Percentiles rank a stretch among this genome's conserved stretches.
Evolutionary conservation across 768 basidiomycete genomes (phyloP).

Genomic region (Naganishia friedmannii): DNA sequence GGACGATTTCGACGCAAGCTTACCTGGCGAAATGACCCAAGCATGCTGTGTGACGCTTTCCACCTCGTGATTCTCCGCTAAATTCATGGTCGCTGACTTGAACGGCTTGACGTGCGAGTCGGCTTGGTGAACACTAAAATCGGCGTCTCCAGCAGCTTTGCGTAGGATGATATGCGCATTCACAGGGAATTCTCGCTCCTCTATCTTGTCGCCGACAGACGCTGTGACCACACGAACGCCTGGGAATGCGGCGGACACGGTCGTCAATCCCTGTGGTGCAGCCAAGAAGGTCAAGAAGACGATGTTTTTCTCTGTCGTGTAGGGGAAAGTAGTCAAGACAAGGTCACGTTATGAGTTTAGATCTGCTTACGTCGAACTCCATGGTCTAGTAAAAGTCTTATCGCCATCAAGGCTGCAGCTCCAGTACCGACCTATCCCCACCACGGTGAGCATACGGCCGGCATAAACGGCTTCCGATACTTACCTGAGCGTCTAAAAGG

Average conservation of each 20-base stretch:
- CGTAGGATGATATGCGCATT: constrained; percentile 37
- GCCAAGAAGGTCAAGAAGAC: constrained; percentile 88
- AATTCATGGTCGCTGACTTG: background rate
- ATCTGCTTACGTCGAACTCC: constrained; percentile 70
- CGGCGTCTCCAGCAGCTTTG: constrained; percentile 44
- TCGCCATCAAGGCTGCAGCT: constrained; percentile 78
- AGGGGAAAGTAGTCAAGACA: background rate
- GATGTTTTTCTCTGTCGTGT: constrained; percentile 55
- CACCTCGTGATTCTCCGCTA: background rate
- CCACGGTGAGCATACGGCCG: background rate
- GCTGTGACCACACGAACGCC: constrained; percentile 77
- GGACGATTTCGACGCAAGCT: constrained; percentile 20
- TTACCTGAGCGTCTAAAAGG: constrained; percentile 81
- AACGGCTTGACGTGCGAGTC: background rate
- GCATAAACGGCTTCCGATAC: constrained; percentile 3
- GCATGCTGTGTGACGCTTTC: constrained; percentile 40
- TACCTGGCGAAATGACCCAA: constrained; percentile 48
- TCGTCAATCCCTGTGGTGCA: constrained; percentile 73
- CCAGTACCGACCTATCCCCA: constrained; percentile 79
- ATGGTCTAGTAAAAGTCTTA: constrained; percentile 88
- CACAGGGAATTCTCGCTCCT: constrained; percentile 55
- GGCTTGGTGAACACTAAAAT: constrained; percentile 30
- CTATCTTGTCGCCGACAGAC: constrained; percentile 72
- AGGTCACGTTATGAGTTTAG: background rate
- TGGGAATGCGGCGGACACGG: constrained; percentile 80